Conservation (phyloP, 192 early-diverging fungal genomes). For the Backusella parvicylindrica region DNA sequence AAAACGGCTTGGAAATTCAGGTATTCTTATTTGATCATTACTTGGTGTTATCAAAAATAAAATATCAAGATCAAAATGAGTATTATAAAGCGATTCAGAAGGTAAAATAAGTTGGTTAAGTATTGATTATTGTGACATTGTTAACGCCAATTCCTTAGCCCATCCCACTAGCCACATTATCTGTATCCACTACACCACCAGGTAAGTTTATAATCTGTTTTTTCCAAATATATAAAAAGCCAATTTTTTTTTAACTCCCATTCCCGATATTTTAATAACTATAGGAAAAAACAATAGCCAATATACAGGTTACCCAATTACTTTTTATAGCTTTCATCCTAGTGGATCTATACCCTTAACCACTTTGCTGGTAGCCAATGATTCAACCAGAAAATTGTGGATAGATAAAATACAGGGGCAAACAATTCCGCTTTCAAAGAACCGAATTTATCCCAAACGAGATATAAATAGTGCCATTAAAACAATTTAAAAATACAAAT, state of each 20-base stretch:
- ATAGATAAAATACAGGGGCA: background rate
- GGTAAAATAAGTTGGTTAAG: slow-evolving; percentile 29
- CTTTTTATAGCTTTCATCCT: background rate
- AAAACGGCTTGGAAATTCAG: slow-evolving; percentile 59
- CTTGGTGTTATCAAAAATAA: slow-evolving; percentile 69
- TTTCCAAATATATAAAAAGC: background rate
- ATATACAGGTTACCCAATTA: background rate
- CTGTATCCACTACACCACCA: background rate
- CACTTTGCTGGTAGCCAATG: background rate
- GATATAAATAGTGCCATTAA: background rate
- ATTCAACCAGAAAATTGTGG: slow-evolving; percentile 10
- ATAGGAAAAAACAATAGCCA: background rate
- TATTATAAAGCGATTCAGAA: slow-evolving; percentile 58
- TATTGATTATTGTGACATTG: too few species aligned
- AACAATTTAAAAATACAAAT: background rate
- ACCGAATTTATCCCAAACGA: background rate
- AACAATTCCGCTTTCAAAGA: background rate
- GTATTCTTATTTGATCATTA: slow-evolving; percentile 90
- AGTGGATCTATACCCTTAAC: background rate
- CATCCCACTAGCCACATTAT: background rate
- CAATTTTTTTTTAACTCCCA: background rate
- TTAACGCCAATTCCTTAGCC: background rate
- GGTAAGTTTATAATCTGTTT: background rate
- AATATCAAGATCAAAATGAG: slow-evolving; percentile 52
- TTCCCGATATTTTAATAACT: background rate